Percentiles rank a stretch among this genome's conserved stretches.
phyloP scores from a whole-genome alignment of 257 asterid genomes.

The Leonotis leonurus region DNA sequence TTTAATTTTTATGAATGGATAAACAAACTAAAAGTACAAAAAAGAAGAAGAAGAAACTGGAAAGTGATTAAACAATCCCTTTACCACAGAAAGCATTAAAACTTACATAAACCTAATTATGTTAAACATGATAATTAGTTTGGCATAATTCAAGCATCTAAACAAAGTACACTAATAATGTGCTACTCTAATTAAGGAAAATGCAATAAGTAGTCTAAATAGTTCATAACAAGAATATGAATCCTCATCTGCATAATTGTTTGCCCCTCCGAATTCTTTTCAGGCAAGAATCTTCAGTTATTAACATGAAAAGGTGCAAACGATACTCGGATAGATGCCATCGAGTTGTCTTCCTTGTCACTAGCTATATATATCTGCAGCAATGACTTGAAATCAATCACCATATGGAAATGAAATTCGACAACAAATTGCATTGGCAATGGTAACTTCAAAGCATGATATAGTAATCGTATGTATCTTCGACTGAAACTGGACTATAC shows the following conservation, averaged over 20 bases:
- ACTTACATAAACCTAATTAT: neutral
- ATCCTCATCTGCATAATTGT: conserved; percentile 8
- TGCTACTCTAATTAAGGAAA: neutral
- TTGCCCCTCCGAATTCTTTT: too few relatives aligned
- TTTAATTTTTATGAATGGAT: too few relatives aligned
- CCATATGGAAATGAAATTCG: neutral
- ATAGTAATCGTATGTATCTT: neutral
- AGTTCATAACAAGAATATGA: conserved; percentile 8
- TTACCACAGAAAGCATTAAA: neutral
- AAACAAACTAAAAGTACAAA: too few relatives aligned
- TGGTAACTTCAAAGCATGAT: neutral
- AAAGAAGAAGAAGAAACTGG: too few relatives aligned
- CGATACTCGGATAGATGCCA: conserved; percentile 6
- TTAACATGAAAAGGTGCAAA: conserved; percentile 14
- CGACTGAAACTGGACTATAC: neutral
- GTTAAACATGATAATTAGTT: neutral
- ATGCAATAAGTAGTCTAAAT: conserved; percentile 6
- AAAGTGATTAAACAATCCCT: too few relatives aligned
- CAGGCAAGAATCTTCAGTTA: too few relatives aligned
- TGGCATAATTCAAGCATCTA: conserved; percentile 7
- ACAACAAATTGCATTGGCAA: too few relatives aligned
- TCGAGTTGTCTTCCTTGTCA: conserved; percentile 7
- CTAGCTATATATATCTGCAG: conserved; percentile 39
- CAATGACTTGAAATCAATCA: conserved; percentile 10
- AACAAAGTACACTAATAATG: neutral